Conservation (phyloP, 2,329 filamentous ascomycete genomes). For the Aspergillus luchuensis region DNA sequence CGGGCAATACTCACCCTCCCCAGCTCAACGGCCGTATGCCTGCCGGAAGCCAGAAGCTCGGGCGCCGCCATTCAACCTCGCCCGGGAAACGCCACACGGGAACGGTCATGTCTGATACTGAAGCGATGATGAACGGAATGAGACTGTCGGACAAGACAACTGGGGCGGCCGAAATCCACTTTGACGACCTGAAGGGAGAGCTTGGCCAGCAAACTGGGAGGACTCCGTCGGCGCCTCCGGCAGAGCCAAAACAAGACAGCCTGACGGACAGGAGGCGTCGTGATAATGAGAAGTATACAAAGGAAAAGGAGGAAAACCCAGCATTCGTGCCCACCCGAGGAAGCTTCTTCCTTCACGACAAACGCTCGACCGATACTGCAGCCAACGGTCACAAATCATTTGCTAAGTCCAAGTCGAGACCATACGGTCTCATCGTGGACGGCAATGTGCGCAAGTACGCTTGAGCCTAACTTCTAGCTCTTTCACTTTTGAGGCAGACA, state of each 20-base stretch:
- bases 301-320: constrained; percentile 83
- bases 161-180: constrained; percentile 51
- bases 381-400: constrained; percentile 73
- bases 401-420: constrained; percentile 55
- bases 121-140: constrained; percentile 63
- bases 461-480: neutral
- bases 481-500: neutral
- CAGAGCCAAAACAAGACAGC: constrained; percentile 53
- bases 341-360: constrained; percentile 96
- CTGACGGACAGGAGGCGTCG: constrained; percentile 71
- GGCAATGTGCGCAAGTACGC: constrained; percentile 48
- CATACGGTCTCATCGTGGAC: constrained; percentile 53
- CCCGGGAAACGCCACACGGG: constrained; percentile 36
- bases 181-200: constrained; percentile 48
- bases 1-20: constrained; percentile 23
- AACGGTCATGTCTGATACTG: constrained; percentile 56
- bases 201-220: constrained; percentile 31
- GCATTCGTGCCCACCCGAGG: constrained; percentile 93
- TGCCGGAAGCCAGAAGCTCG: constrained; percentile 31
- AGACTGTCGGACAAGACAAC: constrained; percentile 46
- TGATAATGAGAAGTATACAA: constrained; percentile 89
- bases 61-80: constrained; percentile 38
- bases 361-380: constrained; percentile 74
- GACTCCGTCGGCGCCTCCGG: constrained; percentile 44
- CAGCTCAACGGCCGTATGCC: constrained; percentile 33